Base-by-base conservation (phyloP, 805 yeast genomes). In the Yarrowia sp. region DNA sequence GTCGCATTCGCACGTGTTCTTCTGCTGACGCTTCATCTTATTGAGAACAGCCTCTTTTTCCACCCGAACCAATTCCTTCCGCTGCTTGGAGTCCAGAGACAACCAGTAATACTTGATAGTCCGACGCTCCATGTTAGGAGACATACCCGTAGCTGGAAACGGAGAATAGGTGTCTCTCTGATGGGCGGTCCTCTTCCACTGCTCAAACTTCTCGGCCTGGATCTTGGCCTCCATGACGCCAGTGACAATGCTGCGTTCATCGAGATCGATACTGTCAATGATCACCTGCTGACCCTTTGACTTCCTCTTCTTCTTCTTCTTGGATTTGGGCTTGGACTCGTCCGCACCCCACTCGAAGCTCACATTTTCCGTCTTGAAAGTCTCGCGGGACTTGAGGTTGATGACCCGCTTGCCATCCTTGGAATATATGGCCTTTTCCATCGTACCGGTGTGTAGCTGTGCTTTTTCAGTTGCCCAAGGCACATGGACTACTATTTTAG, bases 21-120 rank as follows among this genome's bases (percentile, higher is more conserved):
- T 81, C 74, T 86, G 88, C 74, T 86, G 87, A 70, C 83, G 86
- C 70, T 84, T 85, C 76, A 91, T 85, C 52, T 86, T 82, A 61
- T 84, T 84, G 78, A 90, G 82, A 1, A 92, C 87, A 49, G 90
- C 87, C 58, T 85, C 85, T 75, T 87, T 89, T 72, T 90, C 91
- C 53, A 90, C 84, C 73, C 84, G 82, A 40, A 90, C 83, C 32
- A 92, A 82, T 40, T 84, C 80, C 72, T 84, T 82, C 73, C 90
- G 89, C 72, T 86, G 87, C 4, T 83, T 84, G n/a, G 85, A 82
- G 22, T 83, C 81, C 45, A 92, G 80, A 8, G 86, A 81, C 59
- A 85, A 82, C 97, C 97, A 92, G 75, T 85, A 87, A 69, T 81
- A 76, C 72, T 82, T 82, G 68, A 87, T 79, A 52, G 83, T 79